Evolutionary conservation across 1,139 yeast genomes (phyloP), one percentile per base, ranked within the genome.

Genomic region (Suhomyces ambrosiae): DNA sequence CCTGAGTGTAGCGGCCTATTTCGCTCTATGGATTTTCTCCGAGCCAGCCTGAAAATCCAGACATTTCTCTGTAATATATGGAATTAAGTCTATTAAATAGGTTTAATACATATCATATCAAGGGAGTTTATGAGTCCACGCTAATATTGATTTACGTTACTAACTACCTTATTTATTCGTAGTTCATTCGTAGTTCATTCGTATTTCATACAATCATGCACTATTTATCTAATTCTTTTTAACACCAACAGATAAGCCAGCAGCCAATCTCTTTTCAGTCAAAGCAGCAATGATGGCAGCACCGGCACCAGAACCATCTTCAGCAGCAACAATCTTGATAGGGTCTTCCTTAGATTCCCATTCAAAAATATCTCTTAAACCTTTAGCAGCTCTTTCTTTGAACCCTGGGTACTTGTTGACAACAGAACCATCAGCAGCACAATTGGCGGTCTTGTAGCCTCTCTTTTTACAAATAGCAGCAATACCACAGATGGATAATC

Each of bases 231-330:
- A 35, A 26, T 35, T 30, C 24, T 34, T 34, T 17, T 16, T 30
- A 30, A 75, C 63, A 59, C 97, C 97, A 39, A 89, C 90, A 46
- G 92, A 80, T 54, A 75, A 68, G 33, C 90, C 90, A 40, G 76
- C 71, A 37, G 71, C 69, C 55, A 86, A 69, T 70, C 97, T 82
- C 63, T 79, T 71, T 63, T 83, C 80, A 39, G 97, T 86, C 65
- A 90, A 77, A 40, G 97, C 97, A 38, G 97, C 97, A 66, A 90
- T 90, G 52, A 92, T 78, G 35, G 97, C 98, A 38, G 97, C 97
- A 57, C 97, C 97, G 30, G 86, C 97, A 68, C 97, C 98, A 38
- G 95, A 83, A 52, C 98, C 98, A 69, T 92, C 98, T 68, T 90
- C 97, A 47, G 98, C 97, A 40, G 90, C 85, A 28, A 86, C 86